These are phyloP conservation scores for Ilex asprella DNA, from an alignment of 257 asterid species.

Conservation along the genomic window DNA sequence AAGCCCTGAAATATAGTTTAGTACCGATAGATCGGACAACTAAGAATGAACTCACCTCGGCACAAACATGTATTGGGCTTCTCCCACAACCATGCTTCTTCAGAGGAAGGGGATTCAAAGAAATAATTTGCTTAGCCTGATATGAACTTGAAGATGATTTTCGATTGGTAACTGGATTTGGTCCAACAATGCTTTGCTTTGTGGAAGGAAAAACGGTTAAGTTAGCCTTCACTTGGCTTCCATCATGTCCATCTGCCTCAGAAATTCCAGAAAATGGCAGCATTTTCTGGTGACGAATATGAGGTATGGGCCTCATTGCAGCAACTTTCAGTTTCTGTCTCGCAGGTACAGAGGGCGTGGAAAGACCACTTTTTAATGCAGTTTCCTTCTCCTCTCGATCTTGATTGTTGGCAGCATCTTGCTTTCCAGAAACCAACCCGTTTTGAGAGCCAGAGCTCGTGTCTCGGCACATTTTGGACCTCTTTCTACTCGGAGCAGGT, in stretches of 20 bases:
- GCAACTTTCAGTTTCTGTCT: constrained; percentile 60
- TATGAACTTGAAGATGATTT: constrained; percentile 53
- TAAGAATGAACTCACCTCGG: constrained; percentile 56
- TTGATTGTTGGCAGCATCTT: constrained; percentile 29
- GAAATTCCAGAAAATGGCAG: constrained; percentile 75
- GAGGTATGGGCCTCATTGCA: constrained; percentile 94
- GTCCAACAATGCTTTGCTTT: constrained; percentile 50
- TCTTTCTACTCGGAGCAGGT: constrained; percentile 80
- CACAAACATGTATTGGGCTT: constrained; percentile 81
- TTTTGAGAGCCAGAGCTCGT: constrained; percentile 22
- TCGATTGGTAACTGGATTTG: constrained; percentile 47
- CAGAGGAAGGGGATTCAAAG: constrained; percentile 89
- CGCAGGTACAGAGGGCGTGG: constrained; percentile 22
- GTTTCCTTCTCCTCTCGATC: constrained; percentile 30
- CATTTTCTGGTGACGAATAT: constrained; percentile 87
- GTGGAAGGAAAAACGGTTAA: constrained; percentile 49
- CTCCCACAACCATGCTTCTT: constrained; percentile 96
- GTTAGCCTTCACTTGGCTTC: constrained; percentile 45
- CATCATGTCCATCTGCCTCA: constrained; percentile 44
- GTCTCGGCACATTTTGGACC: constrained; percentile 35
- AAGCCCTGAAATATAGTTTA: not conserved
- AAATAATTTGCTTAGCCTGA: constrained; percentile 87
- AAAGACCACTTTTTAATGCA: constrained; percentile 34
- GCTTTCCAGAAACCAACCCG: constrained; percentile 23
- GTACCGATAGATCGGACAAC: not conserved